Evolutionary conservation across 2,329 filamentous ascomycete genomes (phyloP).

Genomic region (Myriosclerotinia duriaeana): DNA sequence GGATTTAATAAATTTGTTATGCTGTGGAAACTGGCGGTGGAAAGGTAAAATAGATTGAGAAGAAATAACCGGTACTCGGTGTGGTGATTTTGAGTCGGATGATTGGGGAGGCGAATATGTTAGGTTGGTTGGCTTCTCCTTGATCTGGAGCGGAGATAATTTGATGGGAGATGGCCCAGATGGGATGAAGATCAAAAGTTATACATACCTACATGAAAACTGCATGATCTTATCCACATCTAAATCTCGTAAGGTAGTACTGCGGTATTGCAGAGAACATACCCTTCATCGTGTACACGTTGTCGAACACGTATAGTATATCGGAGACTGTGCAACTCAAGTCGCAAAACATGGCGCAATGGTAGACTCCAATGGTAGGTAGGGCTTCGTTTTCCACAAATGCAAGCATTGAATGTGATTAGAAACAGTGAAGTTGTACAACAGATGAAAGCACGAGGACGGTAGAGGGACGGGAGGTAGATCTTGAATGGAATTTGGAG

Average conservation of each 20-base stretch:
- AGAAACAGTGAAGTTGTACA: slow-evolving; percentile 3
- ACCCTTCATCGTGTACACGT: neutral
- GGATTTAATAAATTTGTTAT: neutral
- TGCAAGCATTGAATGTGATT: slow-evolving; percentile 4
- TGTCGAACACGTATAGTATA: neutral
- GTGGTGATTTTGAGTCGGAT: neutral
- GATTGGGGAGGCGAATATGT: neutral
- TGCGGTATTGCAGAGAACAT: neutral
- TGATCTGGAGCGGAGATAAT: neutral
- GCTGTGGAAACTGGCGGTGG: slow-evolving; percentile 11
- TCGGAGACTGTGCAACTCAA: neutral
- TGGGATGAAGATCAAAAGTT: too few species aligned
- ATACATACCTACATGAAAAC: neutral
- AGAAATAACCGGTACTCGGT: neutral
- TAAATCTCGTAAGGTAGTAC: neutral
- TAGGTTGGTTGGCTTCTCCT: neutral
- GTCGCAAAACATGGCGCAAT: neutral
- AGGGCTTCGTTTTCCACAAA: neutral
- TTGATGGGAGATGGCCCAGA: neutral
- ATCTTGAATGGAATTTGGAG: neutral
- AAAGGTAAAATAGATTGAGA: neutral
- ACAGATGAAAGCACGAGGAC: neutral
- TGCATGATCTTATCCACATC: slow-evolving; percentile 1
- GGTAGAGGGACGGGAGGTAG: neutral
- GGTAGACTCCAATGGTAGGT: neutral